Evolutionary conservation across 2,329 filamentous ascomycete species (phyloP).

Genomic region (Ceratocystis albifundus): DNA sequence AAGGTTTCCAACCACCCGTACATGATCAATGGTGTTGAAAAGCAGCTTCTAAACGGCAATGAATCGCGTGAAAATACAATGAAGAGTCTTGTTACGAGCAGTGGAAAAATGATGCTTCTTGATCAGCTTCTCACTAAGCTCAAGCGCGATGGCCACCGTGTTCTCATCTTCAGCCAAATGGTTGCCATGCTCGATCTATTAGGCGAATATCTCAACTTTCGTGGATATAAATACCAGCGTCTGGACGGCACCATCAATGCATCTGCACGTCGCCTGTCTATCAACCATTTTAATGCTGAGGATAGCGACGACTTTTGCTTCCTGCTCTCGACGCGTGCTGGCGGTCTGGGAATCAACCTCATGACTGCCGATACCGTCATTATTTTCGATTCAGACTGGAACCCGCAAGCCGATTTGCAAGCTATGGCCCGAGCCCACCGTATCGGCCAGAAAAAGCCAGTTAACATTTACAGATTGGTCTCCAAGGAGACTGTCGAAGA

Average conservation of each 20-base stretch:
- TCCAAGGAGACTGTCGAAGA: constrained; percentile 98
- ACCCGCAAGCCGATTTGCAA: constrained; percentile 93
- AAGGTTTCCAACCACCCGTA: constrained; percentile 98
- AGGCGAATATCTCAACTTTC: constrained; percentile 81
- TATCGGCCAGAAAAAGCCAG: constrained; percentile 90
- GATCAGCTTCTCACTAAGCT: constrained; percentile 91
- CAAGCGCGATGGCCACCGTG: constrained; percentile 85
- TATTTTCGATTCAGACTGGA: constrained; percentile 98
- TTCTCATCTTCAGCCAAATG: constrained; percentile 99
- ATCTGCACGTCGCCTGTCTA: constrained; percentile 76
- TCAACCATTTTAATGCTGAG: constrained; percentile 97
- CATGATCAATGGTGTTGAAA: constrained; percentile 91
- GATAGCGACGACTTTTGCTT: constrained; percentile 95
- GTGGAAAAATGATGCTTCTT: constrained; percentile 98
- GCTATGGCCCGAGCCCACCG: constrained; percentile 97
- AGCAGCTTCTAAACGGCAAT: constrained; percentile 71
- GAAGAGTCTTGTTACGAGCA: constrained; percentile 87
- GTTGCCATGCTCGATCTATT: constrained; percentile 97
- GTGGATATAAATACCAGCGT: constrained; percentile 90
- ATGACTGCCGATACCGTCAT: constrained; percentile 98
- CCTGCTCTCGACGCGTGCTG: constrained; percentile 83
- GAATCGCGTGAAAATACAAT: constrained; percentile 78
- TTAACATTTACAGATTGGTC: constrained; percentile 91
- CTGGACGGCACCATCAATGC: constrained; percentile 92
- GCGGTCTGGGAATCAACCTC: constrained; percentile 94